These are phyloP conservation scores for Chloropicon primus DNA, from an alignment of 139 green algal species.

Conservation along the genomic window DNA sequence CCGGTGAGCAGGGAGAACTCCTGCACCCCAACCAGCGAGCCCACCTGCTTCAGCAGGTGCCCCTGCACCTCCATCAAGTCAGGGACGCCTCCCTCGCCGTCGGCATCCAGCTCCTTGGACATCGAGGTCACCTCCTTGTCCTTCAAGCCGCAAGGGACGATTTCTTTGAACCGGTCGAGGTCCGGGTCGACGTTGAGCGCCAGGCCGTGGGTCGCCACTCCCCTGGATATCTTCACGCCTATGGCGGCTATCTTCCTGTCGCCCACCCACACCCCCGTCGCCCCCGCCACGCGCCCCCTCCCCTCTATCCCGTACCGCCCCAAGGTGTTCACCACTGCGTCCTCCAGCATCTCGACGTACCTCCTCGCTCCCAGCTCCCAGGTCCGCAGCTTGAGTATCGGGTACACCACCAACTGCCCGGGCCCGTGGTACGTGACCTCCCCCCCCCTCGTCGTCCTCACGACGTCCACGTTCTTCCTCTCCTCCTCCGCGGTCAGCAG, in stretches of 20 bases:
- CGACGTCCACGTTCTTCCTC: conserved; percentile 20
- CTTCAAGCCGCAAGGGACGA: conserved; percentile 62
- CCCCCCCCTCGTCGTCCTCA: conserved; percentile 40
- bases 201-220: conserved; percentile 73
- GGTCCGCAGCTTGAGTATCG: conserved; percentile 55
- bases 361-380: conserved; percentile 46
- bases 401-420: conserved; percentile 84
- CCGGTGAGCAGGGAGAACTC: no score
- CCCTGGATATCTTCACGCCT: conserved; percentile 71
- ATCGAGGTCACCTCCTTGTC: conserved; percentile 21
- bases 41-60: no score
- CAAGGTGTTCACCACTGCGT: conserved; percentile 46
- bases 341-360: conserved; percentile 84
- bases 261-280: conserved; percentile 78
- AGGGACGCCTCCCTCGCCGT: background rate
- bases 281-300: conserved; percentile 30
- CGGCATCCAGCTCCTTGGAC: conserved; percentile 10
- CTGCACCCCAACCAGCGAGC: no score
- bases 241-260: conserved; percentile 78
- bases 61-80: no score
- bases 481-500: conserved; percentile 24
- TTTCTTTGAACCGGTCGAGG: conserved; percentile 52
- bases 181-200: conserved; percentile 74
- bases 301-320: conserved; percentile 20
- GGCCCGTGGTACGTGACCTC: conserved; percentile 84